These are phyloP conservation scores for Phaeodactylum tricornutum DNA, from an alignment of 108 stramenopile genomes.

Conservation along the genomic window DNA sequence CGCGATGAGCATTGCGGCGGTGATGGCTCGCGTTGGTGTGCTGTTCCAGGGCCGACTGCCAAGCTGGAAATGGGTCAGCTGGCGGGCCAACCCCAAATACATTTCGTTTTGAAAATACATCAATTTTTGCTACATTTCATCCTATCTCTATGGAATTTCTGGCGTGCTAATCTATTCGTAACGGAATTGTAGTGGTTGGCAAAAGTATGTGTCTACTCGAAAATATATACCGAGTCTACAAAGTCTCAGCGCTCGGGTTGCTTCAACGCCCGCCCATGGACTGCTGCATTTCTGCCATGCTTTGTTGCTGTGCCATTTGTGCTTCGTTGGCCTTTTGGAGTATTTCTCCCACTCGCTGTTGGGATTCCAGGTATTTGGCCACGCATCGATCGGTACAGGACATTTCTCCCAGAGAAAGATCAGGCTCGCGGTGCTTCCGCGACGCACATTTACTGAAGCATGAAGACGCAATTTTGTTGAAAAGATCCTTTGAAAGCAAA, in stretches of 20 bases:
- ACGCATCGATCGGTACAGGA: conserved; percentile 92
- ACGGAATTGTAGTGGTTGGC: no score
- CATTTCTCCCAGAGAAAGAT: conserved; percentile 93
- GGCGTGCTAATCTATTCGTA: no score
- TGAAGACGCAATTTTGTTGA: conserved; percentile 84
- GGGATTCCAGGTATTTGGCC: conserved; percentile 86
- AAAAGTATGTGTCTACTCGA: no score
- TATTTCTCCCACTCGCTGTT: conserved; percentile 79
- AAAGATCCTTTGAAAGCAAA: conserved; percentile 51
- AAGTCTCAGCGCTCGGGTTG: no score
- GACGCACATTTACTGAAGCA: conserved; percentile 93
- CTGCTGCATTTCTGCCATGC: conserved; percentile 59
- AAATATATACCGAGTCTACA: no score
- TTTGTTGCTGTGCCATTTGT: conserved; percentile 59
- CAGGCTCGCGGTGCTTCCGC: conserved; percentile 77
- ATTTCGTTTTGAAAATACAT: conserved; percentile 2
- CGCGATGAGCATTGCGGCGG: not conserved
- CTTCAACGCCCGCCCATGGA: no score
- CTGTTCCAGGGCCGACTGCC: not conserved
- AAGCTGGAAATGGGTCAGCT: not conserved
- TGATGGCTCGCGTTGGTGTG: not conserved
- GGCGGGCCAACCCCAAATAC: not conserved
- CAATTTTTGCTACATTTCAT: not conserved
- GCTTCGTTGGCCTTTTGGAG: conserved; percentile 82
- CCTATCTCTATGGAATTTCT: not conserved